Percentiles rank a stretch among this genome's conserved stretches.
phyloP scores from a whole-genome alignment of 2,329 filamentous ascomycete genomes.

The Aspergillus transmontanensis region DNA sequence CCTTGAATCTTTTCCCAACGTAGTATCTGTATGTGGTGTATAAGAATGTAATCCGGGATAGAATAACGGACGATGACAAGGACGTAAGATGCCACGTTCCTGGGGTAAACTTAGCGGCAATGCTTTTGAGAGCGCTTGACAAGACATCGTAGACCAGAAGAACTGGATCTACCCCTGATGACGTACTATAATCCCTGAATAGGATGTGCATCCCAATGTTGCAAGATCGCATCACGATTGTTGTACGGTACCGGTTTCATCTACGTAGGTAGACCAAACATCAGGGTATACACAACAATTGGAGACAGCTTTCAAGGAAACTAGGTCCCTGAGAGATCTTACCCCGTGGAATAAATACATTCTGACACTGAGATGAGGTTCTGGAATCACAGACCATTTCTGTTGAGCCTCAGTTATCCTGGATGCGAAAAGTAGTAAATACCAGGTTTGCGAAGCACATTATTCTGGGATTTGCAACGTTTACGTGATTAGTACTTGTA shows the following conservation, averaged over 20 bases:
- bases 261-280: not conserved
- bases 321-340: not conserved
- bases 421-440: not conserved
- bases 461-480: not conserved
- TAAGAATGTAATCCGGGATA: not conserved
- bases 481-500: not conserved
- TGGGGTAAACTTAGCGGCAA: not conserved
- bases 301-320: not conserved
- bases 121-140: not conserved
- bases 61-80: not conserved
- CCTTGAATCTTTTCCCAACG: fast-evolving
- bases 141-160: not conserved
- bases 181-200: not conserved
- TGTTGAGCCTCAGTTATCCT: not conserved
- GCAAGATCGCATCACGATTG: not conserved
- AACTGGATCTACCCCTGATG: not conserved
- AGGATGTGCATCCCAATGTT: not conserved
- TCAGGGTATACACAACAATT: not conserved
- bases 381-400: not conserved
- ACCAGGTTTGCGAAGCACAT: not conserved
- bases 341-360: not conserved
- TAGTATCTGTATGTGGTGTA: not conserved
- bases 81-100: not conserved
- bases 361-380: not conserved
- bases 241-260: not conserved